These are phyloP conservation scores for Pseudogymnoascus sp. DNA, from an alignment of 2,329 filamentous ascomycete genomes.

Conservation along the genomic window DNA sequence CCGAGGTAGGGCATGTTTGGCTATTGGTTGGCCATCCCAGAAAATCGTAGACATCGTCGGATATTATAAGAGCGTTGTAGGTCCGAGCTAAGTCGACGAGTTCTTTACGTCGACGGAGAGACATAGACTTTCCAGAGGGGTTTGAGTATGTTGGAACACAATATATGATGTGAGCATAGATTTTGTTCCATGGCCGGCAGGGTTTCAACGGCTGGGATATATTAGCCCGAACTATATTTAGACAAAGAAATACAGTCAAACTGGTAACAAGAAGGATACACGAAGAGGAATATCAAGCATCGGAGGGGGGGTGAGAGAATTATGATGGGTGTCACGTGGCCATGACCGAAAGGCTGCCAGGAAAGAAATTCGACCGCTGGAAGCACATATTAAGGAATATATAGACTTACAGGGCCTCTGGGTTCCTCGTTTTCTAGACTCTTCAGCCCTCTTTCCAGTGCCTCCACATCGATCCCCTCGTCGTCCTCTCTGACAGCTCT, in stretches of 20 bases:
- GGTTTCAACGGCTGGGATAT: slow-evolving; percentile 7
- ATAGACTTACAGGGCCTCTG: slow-evolving; percentile 11
- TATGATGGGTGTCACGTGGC: background rate
- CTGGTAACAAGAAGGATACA: background rate
- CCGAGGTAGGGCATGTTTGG: background rate
- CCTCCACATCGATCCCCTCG: slow-evolving; percentile 51
- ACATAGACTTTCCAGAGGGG: slow-evolving; percentile 58
- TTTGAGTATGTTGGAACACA: slow-evolving; percentile 63
- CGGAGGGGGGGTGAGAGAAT: background rate
- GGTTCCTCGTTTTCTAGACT: slow-evolving; percentile 13
- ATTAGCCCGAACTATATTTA: background rate
- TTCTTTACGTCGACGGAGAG: slow-evolving; percentile 43
- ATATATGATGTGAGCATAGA: slow-evolving; percentile 62
- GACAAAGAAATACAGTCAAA: background rate
- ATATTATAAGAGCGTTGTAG: slow-evolving; percentile 56
- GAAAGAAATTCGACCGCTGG: background rate
- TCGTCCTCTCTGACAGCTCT: slow-evolving; percentile 55
- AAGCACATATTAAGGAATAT: background rate
- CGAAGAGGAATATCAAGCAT: background rate
- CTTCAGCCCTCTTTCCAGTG: slow-evolving; percentile 40
- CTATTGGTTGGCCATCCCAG: slow-evolving; percentile 45
- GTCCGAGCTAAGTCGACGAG: slow-evolving; percentile 53
- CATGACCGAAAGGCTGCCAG: background rate
- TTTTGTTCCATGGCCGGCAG: slow-evolving; percentile 40
- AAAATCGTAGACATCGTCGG: slow-evolving; percentile 67